phyloP scores from a whole-genome alignment of 2,329 filamentous ascomycete species.

The Hypoxylon sp. region DNA sequence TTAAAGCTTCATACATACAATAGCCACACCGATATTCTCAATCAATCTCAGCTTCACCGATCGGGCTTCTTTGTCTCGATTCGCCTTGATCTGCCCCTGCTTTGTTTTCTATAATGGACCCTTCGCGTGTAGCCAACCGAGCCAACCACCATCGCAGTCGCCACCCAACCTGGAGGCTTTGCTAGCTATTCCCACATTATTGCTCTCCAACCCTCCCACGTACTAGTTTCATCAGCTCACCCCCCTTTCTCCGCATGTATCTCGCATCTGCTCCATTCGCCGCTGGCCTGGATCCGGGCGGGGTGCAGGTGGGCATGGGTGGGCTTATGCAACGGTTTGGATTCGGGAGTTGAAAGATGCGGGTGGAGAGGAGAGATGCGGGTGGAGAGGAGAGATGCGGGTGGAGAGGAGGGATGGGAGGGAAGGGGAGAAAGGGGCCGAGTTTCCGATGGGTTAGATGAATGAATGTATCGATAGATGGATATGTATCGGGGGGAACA shows the following conservation, averaged over 20 bases:
- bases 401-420: neutral
- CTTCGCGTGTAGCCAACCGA: conserved; percentile 8
- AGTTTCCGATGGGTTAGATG: conserved; percentile 5
- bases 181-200: conserved; percentile 5
- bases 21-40: neutral
- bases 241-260: neutral
- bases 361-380: neutral
- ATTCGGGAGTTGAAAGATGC: neutral
- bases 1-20: conserved; percentile 16
- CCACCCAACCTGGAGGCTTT: conserved; percentile 6
- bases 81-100: neutral
- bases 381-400: neutral
- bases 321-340: neutral
- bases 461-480: conserved; percentile 4
- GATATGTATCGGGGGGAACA: conserved; percentile 14
- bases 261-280: neutral
- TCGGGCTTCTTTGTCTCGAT: conserved; percentile 9
- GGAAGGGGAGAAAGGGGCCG: conserved; percentile 5
- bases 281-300: neutral
- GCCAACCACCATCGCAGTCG: conserved; percentile 13
- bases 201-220: neutral
- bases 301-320: neutral
- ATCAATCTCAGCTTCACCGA: conserved; percentile 12
- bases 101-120: neutral
- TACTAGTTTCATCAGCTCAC: neutral